phyloP scores from a whole-genome alignment of 768 basidiomycete genomes.

The Boletus edulis region DNA sequence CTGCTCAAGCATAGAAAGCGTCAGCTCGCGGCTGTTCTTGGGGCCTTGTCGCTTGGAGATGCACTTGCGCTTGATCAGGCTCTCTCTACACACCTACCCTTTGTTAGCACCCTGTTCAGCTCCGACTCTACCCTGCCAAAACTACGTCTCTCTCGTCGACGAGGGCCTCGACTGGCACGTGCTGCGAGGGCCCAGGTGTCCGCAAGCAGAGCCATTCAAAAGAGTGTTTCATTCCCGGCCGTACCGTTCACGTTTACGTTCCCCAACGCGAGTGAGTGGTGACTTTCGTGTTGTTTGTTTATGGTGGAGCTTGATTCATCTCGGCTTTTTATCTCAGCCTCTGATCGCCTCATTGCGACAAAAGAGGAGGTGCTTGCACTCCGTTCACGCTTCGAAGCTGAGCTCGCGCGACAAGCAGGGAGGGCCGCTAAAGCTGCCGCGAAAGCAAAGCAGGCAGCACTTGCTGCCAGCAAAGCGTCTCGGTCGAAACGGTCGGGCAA shows the following conservation, averaged over 20 bases:
- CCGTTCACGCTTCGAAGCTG: conserved; percentile 68
- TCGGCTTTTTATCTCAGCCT: conserved; percentile 47
- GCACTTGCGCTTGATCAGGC: conserved; percentile 78
- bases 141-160: conserved; percentile 56
- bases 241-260: conserved; percentile 60
- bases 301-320: conserved; percentile 27
- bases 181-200: conserved; percentile 29
- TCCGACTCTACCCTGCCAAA: conserved; percentile 30
- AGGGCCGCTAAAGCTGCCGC: conserved; percentile 48
- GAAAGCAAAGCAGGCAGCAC: conserved; percentile 51
- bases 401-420: conserved; percentile 67
- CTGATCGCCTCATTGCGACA: conserved; percentile 66
- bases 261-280: conserved; percentile 69
- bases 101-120: conserved; percentile 36
- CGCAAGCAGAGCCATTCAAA: conserved; percentile 4
- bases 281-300: conserved; percentile 21
- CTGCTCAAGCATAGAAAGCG: conserved; percentile 64
- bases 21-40: conserved; percentile 69
- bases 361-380: conserved; percentile 66
- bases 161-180: conserved; percentile 49
- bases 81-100: conserved; percentile 46
- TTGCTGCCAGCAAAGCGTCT: conserved; percentile 35
- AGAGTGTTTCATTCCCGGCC: conserved; percentile 45
- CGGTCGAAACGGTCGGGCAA: conserved; percentile 39
- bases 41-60: conserved; percentile 63